Evolutionary conservation across 1,284 basidiomycete species (phyloP), one percentile per base, ranked within the genome.

Genomic region (Sparassis latifolia): DNA sequence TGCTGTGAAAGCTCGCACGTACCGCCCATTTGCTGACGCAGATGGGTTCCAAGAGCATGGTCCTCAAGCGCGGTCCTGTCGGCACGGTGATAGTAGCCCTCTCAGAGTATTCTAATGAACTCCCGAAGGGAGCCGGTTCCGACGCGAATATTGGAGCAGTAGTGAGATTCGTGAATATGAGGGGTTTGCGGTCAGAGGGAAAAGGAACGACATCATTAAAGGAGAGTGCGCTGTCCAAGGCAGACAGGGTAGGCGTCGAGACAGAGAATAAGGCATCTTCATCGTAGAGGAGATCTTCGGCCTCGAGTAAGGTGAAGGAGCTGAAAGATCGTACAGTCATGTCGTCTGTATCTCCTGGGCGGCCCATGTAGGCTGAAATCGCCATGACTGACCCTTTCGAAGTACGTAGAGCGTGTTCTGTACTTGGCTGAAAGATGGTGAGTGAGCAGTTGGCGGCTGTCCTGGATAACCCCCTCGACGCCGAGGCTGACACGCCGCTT

Each of bases 11-110:
- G 32, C 33, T 48, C 42, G 48, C 12, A 69, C 78, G 62, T 59
- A 83, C 81, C 52, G 69, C 67, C 81, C 80, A 84, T 54, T 70
- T 70, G 48, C 66, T 65, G 33, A 82, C 69, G 51, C 69, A 74
- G 33, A 78, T 58, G 40, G 69, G 71, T 59, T 82, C 79, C 57
- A 69, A 73, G 31, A 77, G 60, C 67, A 82, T 70, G 45, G 69
- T 56, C 47, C 66, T 71, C 54, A 83, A 68, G 40, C 80, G 73
- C 33, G 77, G 77, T n/a, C 67, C 60, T 0, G 79, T 82, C 6
- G 80, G 80, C 31, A 67, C 64, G n/a, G 76, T 72, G 45, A 74
- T 61, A 30, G 64, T 62, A 5, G 57, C 48, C 10, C 20, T 20
- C 49, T 52, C 28, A 46, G 3, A n/a, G 41, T 39, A 49, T 51